Base-by-base conservation (phyloP, 1,139 yeast genomes). In the Taphrina deformans region DNA sequence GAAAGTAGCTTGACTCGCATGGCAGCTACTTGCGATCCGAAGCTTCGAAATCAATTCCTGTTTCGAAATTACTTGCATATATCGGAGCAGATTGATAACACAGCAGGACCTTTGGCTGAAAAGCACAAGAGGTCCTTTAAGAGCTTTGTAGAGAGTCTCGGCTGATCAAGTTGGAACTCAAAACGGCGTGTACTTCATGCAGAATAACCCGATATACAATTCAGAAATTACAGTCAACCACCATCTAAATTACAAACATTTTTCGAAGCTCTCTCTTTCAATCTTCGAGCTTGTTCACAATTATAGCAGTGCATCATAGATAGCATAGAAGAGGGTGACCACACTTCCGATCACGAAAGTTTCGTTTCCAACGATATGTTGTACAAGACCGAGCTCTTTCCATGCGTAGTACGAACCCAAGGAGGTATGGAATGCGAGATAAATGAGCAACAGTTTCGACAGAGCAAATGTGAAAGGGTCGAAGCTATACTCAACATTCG, bases 1-100 rank as follows among this genome's bases (percentile, higher is more conserved):
- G 98, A 93, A 73, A 84, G 83, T 33, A 81, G 85, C 1, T 76
- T 93, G 73, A 88, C 96, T 1, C 90, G 87, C 71, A 75, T 88
- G 65, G 79, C 74, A 31, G 64, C 61, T 9, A 55, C 68, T 16
- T 72, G 79, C 65, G 79, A 79, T 68, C 77, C 82, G 16, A 77
- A 79, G 40, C 84, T 85, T 62, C 82, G 85, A 65, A 96, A 89
- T 71, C 77, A 84, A 55, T 90, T 92, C 73, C 78, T 92, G 66
- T 87, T 84, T 73, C 87, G 87, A 70, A 93, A 93, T 73, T 92
- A 89, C 74, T 75, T 61, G 31, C 45, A 48, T 53, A 50, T 61
- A 14, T 44, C 46, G 29, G 55, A 46, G n/a, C 45, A 52, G n/a
- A 61, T 61, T 14, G 60, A 52, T 14, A 35, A 55, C 35, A 29